Evolutionary conservation across 148 eudicot species (phyloP), one percentile per base, ranked within the genome.

Genomic region (Vaccinium macrocarpon): DNA sequence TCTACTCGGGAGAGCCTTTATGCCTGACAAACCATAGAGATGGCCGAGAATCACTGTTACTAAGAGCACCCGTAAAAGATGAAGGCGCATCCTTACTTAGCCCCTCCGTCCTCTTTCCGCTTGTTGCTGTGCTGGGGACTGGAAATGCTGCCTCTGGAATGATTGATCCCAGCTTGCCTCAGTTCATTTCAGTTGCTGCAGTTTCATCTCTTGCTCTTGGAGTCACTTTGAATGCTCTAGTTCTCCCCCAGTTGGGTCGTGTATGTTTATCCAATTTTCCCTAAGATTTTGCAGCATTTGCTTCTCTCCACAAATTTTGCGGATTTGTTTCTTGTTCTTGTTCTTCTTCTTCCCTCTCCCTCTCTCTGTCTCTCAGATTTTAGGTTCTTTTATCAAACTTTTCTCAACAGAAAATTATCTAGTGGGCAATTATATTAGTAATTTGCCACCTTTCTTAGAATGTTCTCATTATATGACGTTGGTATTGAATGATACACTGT

Each of bases 121-220:
- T 95, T 88, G 86, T 95, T 79, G 92, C 91, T 82, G 88, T 95
- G 75, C 84, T 97, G 85, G 96, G 95, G 80, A 87, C 95, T 85
- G 97, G 99, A 53, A 97, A 95, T 89, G 96, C 91, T 84, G 99
- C 98, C 80, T 93, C 99, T 79, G 98, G 98, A 84, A 81, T 93
- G 27, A 90, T 97, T 46, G 89, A 97, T 89, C 98, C 99, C 84
- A 92, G 90, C 87, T 88, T 97, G 92, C 99, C 99, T 51, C 97
- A 93, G 87, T 86, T 97, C 66, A 86, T 97, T 85, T 90, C 98
- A 51, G 87, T 89, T 87, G 96, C 92, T 51, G 91, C 92, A 70
- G 88, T 91, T 78, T 92, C 94, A 52, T 92, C 99, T 78, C 48
- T 97, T 82, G 98, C 95, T 66, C 74, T 93, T 42, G 99, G 94